Conservation (phyloP, 257 asterid genomes). For the Ajuga chamaepitys region DNA sequence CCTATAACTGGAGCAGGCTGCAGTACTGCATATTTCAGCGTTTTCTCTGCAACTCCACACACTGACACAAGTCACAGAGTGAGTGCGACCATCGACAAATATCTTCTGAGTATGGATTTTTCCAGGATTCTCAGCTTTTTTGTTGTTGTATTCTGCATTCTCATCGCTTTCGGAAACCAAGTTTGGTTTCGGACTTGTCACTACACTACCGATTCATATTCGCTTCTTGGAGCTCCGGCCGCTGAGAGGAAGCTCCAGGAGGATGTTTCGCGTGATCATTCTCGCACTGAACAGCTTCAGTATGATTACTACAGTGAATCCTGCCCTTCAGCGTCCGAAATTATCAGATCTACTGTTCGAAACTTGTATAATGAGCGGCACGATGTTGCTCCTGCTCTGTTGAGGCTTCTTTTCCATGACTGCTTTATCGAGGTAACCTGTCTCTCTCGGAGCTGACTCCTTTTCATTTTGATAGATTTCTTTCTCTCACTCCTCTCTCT, state of each 20-base stretch:
- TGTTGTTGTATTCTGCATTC: conserved; percentile 39
- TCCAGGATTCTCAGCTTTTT: conserved; percentile 35
- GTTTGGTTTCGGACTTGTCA: conserved; percentile 4
- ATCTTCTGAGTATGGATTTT: conserved; percentile 33
- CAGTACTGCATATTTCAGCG: not conserved
- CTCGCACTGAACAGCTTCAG: conserved; percentile 13
- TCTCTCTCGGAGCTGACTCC: not conserved
- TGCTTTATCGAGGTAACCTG: conserved; percentile 49
- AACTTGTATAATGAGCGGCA: conserved; percentile 24
- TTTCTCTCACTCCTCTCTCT: not conserved
- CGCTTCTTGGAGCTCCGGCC: conserved; percentile 4
- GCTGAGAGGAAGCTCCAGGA: conserved; percentile 11
- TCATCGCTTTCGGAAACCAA: conserved; percentile 42
- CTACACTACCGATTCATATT: not conserved
- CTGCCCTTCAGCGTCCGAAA: conserved; percentile 53
- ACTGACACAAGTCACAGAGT: not conserved
- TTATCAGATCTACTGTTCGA: conserved; percentile 33
- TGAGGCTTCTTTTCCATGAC: conserved; percentile 62
- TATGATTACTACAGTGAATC: conserved; percentile 53
- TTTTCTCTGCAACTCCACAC: conserved; percentile 3
- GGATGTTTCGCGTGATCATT: not conserved
- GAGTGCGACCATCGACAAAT: not conserved
- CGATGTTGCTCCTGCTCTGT: conserved; percentile 43
- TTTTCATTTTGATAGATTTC: not conserved
- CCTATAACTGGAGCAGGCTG: conserved; percentile 2